These are phyloP conservation scores for Talaromyces nanjingensis DNA, from an alignment of 495 filamentous ascomycete genomes.

Conservation along the genomic window DNA sequence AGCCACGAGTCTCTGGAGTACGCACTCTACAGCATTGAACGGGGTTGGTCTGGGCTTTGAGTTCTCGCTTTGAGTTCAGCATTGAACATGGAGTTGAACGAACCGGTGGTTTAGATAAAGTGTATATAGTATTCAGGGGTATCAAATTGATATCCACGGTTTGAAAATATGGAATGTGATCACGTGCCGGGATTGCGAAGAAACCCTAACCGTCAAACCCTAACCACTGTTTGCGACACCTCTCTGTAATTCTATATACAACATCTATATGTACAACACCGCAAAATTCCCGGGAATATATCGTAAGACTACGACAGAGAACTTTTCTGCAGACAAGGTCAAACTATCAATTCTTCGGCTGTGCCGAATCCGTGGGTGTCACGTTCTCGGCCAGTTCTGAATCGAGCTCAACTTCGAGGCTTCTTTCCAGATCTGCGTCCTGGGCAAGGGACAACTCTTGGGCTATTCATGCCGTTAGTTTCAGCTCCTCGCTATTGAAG, in stretches of 20 bases:
- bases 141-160: not conserved
- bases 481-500: not conserved
- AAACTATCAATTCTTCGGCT: not conserved
- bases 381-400: not conserved
- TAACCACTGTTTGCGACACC: not conserved
- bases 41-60: not conserved
- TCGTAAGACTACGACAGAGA: not conserved
- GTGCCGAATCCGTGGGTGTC: not conserved
- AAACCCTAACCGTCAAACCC: not conserved
- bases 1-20: not conserved
- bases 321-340: not conserved
- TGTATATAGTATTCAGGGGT: not conserved
- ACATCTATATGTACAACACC: not conserved
- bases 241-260: not conserved
- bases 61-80: not conserved
- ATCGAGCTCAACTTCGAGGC: constrained; percentile 14
- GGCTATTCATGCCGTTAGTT: constrained; percentile 19
- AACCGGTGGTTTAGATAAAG: not conserved
- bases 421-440: constrained; percentile 24
- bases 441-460: constrained; percentile 39
- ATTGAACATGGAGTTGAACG: not conserved
- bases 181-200: not conserved
- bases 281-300: not conserved
- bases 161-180: not conserved
- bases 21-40: not conserved